phyloP scores from a whole-genome alignment of 208 protist genomes.

The Leishmania lainsoni region DNA sequence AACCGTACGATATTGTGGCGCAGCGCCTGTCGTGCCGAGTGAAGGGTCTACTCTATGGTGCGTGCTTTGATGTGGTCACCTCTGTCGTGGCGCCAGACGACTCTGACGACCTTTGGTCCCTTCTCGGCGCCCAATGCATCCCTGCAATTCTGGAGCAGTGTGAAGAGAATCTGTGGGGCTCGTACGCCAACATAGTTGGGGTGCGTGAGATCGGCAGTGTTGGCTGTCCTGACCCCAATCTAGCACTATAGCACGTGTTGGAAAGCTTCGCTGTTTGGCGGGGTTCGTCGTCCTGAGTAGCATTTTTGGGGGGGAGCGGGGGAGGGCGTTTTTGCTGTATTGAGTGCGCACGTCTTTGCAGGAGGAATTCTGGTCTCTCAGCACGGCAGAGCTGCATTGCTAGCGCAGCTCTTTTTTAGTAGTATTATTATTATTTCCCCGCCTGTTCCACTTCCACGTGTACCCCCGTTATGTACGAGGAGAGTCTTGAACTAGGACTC shows the following conservation, averaged over 20 bases:
- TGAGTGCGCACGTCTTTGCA: neutral
- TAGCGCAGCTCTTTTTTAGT: neutral
- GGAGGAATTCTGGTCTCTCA: no score
- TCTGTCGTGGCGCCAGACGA: conserved; percentile 25
- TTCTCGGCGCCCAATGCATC: conserved; percentile 24
- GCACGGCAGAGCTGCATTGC: neutral
- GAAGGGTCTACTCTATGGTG: conserved; percentile 71
- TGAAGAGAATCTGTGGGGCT: conserved; percentile 68
- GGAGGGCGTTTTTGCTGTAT: conserved; percentile 7
- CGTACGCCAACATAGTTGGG: conserved; percentile 70
- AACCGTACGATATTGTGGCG: conserved; percentile 36
- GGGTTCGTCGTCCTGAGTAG: no score
- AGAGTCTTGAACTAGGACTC: neutral
- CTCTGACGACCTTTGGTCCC: conserved; percentile 16
- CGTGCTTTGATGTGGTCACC: conserved; percentile 58
- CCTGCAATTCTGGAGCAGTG: conserved; percentile 77
- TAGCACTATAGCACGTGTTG: neutral
- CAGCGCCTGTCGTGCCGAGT: conserved; percentile 36
- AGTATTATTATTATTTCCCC: neutral
- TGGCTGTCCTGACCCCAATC: neutral
- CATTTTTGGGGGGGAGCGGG: no score
- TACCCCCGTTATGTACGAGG: neutral
- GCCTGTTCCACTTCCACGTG: neutral
- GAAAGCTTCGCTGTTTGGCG: no score
- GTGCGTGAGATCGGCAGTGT: neutral